These are phyloP conservation scores for Gaeumannomyces sp. DNA, from an alignment of 2,329 filamentous ascomycete species.

Conservation along the genomic window DNA sequence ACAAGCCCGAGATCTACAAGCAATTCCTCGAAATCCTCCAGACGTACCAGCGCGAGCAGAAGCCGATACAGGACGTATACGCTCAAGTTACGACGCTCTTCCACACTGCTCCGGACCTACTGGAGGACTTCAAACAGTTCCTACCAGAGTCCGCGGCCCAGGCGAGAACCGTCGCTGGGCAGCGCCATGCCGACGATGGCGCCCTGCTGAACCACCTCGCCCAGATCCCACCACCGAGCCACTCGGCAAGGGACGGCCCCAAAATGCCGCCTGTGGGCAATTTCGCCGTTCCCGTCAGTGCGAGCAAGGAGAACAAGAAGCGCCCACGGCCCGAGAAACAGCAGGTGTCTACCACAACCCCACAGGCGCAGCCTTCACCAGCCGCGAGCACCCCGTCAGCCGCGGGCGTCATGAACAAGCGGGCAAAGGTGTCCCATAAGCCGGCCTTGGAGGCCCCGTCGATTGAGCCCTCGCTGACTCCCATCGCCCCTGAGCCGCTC, in stretches of 20 bases:
- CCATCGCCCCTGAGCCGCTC: conserved; percentile 80
- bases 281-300: conserved; percentile 76
- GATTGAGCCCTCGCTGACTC: conserved; percentile 82
- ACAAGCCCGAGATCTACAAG: conserved; percentile 97
- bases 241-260: conserved; percentile 50
- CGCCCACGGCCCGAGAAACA: conserved; percentile 59
- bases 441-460: conserved; percentile 53
- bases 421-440: conserved; percentile 68
- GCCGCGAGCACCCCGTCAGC: conserved; percentile 28
- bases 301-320: conserved; percentile 87
- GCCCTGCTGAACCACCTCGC: conserved; percentile 39
- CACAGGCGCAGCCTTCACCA: conserved; percentile 17
- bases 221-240: conserved; percentile 49
- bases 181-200: conserved; percentile 62
- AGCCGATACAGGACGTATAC: conserved; percentile 97
- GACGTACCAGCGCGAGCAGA: conserved; percentile 96
- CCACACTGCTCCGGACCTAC: conserved; percentile 83
- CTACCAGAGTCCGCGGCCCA: conserved; percentile 75
- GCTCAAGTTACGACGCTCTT: conserved; percentile 93
- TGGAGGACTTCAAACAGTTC: conserved; percentile 99
- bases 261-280: conserved; percentile 92
- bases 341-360: conserved; percentile 13
- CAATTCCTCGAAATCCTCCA: conserved; percentile 97
- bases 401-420: conserved; percentile 42
- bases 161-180: conserved; percentile 47